Percentiles rank a stretch among this genome's conserved stretches.
Evolutionary conservation across 1,284 basidiomycete genomes (phyloP).

Genomic region (Phellopilus nigrolimitatus): DNA sequence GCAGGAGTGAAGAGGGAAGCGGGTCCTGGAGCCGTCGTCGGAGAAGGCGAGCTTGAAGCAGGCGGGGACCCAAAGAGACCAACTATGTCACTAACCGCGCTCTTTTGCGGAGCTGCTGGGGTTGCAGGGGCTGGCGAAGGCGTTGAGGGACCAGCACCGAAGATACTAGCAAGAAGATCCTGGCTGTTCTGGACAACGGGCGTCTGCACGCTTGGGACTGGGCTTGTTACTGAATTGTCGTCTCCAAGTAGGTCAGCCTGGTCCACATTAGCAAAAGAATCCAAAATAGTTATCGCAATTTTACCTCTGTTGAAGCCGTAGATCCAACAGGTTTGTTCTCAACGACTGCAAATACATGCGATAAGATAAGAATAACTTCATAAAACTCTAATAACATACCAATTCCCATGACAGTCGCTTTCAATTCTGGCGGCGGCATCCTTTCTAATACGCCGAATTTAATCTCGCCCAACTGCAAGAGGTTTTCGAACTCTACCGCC

Average conservation of each 20-base stretch:
- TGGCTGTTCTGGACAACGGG: conserved; percentile 67
- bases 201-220: conserved; percentile 35
- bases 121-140: conserved; percentile 37
- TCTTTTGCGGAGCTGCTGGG: conserved; percentile 45
- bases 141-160: conserved; percentile 53
- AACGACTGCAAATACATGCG: conserved; percentile 53
- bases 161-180: conserved; percentile 91
- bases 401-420: conserved; percentile 88
- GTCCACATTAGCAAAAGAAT: conserved; percentile 9
- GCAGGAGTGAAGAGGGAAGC: conserved; percentile 14
- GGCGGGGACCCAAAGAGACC: conserved; percentile 72
- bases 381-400: conserved; percentile 44
- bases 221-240: conserved; percentile 42
- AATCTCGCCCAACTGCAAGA: conserved; percentile 74
- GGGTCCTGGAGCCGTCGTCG: conserved; percentile 18
- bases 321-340: conserved; percentile 94
- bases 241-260: conserved; percentile 76
- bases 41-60: conserved; percentile 32
- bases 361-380: not conserved
- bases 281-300: conserved; percentile 8
- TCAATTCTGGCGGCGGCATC: conserved; percentile 97
- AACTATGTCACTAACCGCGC: conserved; percentile 85
- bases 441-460: conserved; percentile 91
- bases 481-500: conserved; percentile 88
- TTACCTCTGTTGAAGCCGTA: conserved; percentile 72